Evolutionary conservation across 2,329 filamentous ascomycete species (phyloP), one percentile per base, ranked within the genome.

Genomic region (Pyrenochaeta sp.): DNA sequence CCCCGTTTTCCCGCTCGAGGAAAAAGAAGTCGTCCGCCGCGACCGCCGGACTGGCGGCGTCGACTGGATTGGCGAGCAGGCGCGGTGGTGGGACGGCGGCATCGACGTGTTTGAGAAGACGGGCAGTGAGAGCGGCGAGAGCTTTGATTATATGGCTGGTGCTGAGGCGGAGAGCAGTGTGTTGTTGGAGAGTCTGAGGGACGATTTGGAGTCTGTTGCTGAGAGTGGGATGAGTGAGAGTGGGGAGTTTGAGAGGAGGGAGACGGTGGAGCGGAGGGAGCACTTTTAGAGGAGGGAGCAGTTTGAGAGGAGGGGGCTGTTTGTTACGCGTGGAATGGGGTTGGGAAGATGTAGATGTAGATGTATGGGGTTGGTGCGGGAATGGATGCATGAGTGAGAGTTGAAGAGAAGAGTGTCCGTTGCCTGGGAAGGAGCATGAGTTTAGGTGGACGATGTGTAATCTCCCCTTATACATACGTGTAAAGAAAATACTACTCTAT

Each of bases 71-170:
- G 71, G 71, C 19, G 68, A 72, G 51, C 68, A 72, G 32, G 68
- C 66, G 1, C 47, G 65, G 21, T 68, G 63, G 63, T 68, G 59
- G 52, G 68, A 71, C 31, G 64, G 62, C 8, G 66, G 66, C 4
- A 36, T 60, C 10, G 64, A 67, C 22, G 63, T 66, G 0, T 65
- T 63, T 21, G 60, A 66, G 35, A 66, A 61, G 45, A 48, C 53
- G 3, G 60, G 58, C 9, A 62, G 58, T 7, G 62, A 65, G 21
- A 61, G 56, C 29, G 64, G 55, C n/a, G 60, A 62, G 30, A 76
- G 73, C 48, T 78, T 77, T 34, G 75, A 77, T 48, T 55, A 76
- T 50, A 69, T 78, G 69, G 72, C 72, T 14, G 72, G 71, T 3
- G 70, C 74, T 0, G 75, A 77, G 53, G 72, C 72, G 0, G 74